These are phyloP conservation scores for Arthrobotrys pseudoclavata DNA, from an alignment of 2,329 filamentous ascomycete species.

Conservation along the genomic window DNA sequence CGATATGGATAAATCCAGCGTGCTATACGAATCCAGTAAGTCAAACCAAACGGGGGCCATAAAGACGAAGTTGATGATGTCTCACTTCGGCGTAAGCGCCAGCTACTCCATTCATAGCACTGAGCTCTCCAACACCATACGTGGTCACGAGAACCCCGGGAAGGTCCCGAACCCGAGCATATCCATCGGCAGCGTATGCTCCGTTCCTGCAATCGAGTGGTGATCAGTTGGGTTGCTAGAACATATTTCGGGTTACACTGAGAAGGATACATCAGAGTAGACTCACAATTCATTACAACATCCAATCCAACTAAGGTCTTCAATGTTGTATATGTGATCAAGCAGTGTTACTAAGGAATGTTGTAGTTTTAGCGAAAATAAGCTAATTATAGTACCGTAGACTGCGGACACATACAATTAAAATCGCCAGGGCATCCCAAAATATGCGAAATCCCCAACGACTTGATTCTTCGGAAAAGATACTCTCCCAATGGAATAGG, in stretches of 20 bases:
- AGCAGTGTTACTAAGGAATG: conserved; percentile 61
- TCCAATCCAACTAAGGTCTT: conserved; percentile 66
- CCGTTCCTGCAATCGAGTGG: conserved; percentile 61
- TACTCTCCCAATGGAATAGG: conserved; percentile 63
- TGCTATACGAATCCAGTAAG: conserved; percentile 62
- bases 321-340: conserved; percentile 65
- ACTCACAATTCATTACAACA: conserved; percentile 65
- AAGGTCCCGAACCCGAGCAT: conserved; percentile 69
- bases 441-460: conserved; percentile 63
- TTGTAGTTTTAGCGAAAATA: conserved; percentile 14
- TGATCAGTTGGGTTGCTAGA: neutral
- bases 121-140: conserved; percentile 71
- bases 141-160: conserved; percentile 69
- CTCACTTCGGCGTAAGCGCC: conserved; percentile 72
- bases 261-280: neutral
- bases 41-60: neutral
- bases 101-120: conserved; percentile 73
- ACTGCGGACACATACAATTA: conserved; percentile 61
- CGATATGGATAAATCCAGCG: conserved; percentile 73
- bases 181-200: conserved; percentile 71
- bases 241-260: neutral
- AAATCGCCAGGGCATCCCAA: conserved; percentile 64
- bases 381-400: neutral
- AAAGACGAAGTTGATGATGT: neutral
- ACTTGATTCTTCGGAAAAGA: conserved; percentile 63